Evolutionary conservation across 2,329 filamentous ascomycete genomes (phyloP).

Genomic region (Cladorrhinum sp.): DNA sequence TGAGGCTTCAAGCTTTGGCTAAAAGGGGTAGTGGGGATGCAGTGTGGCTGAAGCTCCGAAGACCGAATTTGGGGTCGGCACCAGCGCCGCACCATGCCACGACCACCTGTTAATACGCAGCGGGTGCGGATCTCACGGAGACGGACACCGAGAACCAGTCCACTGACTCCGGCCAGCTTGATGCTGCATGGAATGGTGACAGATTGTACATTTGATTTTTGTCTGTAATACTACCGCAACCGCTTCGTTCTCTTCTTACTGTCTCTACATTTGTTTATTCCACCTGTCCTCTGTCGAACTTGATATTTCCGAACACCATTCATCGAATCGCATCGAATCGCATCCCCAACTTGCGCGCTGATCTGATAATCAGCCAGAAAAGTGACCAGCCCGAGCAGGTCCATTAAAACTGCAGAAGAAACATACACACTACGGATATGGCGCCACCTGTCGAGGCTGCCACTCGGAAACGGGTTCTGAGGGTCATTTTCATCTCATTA

Average conservation of each 20-base stretch:
- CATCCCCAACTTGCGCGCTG: no score
- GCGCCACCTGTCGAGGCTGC: conserved; percentile 46
- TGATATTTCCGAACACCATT: no score
- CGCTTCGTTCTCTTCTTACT: background rate
- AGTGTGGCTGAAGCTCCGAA: conserved; percentile 9
- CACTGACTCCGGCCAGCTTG: conserved; percentile 4
- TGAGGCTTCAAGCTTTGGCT: background rate
- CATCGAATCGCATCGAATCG: no score
- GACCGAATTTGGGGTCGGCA: background rate
- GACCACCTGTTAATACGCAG: no score
- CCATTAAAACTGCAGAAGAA: no score
- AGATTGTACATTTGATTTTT: conserved; percentile 4
- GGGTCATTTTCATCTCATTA: conserved; percentile 83
- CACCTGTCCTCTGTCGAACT: no score
- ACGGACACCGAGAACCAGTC: background rate
- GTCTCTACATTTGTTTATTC: background rate
- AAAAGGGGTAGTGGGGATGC: background rate
- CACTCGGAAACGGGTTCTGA: conserved; percentile 75
- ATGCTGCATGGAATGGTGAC: conserved; percentile 2
- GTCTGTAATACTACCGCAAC: no score
- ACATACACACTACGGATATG: conserved; percentile 31
- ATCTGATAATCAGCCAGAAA: no score
- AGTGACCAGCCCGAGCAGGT: no score
- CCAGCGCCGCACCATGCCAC: background rate
- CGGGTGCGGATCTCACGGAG: background rate